phyloP scores from a whole-genome alignment of 371 early-diverging fungal genomes.

The Mucor velutinosus region DNA sequence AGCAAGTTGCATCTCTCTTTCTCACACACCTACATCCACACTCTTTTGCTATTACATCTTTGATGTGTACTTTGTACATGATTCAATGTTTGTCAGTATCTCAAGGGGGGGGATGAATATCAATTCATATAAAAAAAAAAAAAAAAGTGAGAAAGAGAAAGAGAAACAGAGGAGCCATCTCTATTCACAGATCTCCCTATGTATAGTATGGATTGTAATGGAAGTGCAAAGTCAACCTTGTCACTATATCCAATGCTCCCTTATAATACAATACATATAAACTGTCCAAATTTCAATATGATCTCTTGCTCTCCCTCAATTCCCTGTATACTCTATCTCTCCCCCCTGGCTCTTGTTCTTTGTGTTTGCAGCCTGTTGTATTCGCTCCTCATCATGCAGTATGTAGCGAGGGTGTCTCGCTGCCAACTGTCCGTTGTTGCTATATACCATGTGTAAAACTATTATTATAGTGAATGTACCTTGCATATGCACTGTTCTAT shows the following conservation, averaged over 20 bases:
- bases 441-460: not conserved
- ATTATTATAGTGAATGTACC: not conserved
- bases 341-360: not conserved
- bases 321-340: not conserved
- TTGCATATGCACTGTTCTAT: not conserved
- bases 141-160: not conserved
- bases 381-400: not conserved
- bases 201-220: not conserved
- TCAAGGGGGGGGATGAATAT: not conserved
- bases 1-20: not conserved
- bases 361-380: not conserved
- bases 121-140: not conserved
- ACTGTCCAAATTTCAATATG: constrained; percentile 2
- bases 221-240: not conserved
- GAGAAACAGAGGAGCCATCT: not conserved
- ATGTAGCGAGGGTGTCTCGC: not conserved
- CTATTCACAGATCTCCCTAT: not conserved
- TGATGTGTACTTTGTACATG: no score
- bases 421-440: not conserved
- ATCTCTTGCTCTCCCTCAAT: not conserved
- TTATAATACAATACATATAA: not conserved
- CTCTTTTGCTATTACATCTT: no score
- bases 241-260: not conserved
- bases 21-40: not conserved
- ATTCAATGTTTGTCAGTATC: not conserved